Evolutionary conservation across 2,329 filamentous ascomycete genomes (phyloP), one percentile per base, ranked within the genome.

Genomic region (Atkinsonella hypoxylon): DNA sequence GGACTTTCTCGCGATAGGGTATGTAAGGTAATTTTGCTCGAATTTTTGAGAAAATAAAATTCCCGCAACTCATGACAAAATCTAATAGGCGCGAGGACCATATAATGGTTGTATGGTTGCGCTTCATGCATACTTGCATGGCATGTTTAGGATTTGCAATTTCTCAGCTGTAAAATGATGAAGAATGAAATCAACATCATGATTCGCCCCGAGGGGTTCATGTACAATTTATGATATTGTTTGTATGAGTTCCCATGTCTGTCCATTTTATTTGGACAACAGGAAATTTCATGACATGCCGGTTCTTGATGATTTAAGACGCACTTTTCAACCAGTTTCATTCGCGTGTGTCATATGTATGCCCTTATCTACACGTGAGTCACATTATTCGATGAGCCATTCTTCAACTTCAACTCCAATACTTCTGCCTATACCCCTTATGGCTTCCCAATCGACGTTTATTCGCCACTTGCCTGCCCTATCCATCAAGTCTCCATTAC

Each of bases 391-490:
- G 46, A 83, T 75, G 50, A 88, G 67, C 75, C 83, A 90, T 63
- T 91, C 87, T 55, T 87, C 82, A 12, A 89, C 75, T 64, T 89
- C 86, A n/a, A 93, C 75, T 2, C 84, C 83, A 48, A 93, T 78
- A 61, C 79, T 83, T 60, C 87, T 71, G 30, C 85, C 87, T 55
- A 93, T 68, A 3, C 75, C 77, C 53, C 83, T 72, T 7, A 87
- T 79, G 55, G 85, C 81, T 61, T 93, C 88, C 85, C 85, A 90
- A 1, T 82, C 81, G 51, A 87, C 81, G 57, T 86, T 87, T 10
- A 90, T 83, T 60, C 84, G 79, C 85, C 86, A 93, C 65, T 85
- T 83, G 5, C 79, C 81, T 0, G 79, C 79, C 0, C 80, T 71
- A 62, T 91, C 87, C 59, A 89, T 71, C 26, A 76, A 68, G 65